Conservation (phyloP, 2,329 filamentous ascomycete genomes). For the Colletotrichum endophyticum region DNA sequence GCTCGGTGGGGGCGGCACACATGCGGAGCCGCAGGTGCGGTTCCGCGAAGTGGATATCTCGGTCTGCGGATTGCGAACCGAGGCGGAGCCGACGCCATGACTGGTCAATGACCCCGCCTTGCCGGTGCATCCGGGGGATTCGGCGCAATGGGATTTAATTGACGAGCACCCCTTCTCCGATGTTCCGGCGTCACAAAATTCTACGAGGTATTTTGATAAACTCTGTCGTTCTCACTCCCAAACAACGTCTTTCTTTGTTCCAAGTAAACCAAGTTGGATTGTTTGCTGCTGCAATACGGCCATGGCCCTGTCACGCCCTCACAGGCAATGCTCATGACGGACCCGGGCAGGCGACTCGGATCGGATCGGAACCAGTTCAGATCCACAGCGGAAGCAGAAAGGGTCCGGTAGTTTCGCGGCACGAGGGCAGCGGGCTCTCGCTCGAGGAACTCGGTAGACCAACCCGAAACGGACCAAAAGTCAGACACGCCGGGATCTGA, state of each 20-base stretch:
- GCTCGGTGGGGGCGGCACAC: neutral
- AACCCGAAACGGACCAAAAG: neutral
- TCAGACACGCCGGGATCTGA: neutral
- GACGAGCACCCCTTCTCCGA: neutral
- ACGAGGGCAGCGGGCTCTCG: neutral
- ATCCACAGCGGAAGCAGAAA: neutral
- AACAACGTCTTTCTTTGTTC: too few species aligned
- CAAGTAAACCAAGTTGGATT: too few species aligned
- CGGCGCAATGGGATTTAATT: neutral
- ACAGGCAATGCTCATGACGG: neutral
- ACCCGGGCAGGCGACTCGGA: neutral
- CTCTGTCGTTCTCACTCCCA: too few species aligned
- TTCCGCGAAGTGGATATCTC: neutral
- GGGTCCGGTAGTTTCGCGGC: neutral
- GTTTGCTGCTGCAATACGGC: too few species aligned
- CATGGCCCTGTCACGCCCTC: neutral
- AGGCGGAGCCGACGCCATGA: neutral
- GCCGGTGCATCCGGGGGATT: neutral
- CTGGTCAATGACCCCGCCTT: neutral
- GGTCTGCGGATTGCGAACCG: neutral
- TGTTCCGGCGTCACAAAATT: too few species aligned
- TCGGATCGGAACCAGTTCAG: neutral
- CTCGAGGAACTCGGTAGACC: neutral
- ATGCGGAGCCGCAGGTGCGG: neutral
- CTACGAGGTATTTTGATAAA: too few species aligned